Evolutionary conservation across 164 flowering plant species (phyloP), one percentile per base, ranked within the genome.

Genomic region (Saururus chinensis): DNA sequence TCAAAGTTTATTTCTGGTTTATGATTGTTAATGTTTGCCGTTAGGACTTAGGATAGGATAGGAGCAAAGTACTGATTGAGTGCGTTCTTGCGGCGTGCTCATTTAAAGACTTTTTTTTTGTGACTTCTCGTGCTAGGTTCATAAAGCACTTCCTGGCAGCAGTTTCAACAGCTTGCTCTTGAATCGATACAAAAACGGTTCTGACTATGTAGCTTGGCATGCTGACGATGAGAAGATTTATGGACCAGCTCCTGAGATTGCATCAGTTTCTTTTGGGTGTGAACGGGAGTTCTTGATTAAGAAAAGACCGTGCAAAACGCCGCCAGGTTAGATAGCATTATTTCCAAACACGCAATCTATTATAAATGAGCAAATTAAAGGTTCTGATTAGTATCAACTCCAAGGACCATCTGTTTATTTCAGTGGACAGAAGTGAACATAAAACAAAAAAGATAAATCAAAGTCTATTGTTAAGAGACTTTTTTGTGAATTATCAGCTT

Each of bases 151-250:
- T 71, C 96, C 96, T 17, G 96, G 86, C 54, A 89, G 89, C 71
- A 76, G 65, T 56, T 92, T 89, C 61, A 89, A 92, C 74, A 90
- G 92, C 82, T 65, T 93, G 70, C 80, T 93, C 37, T 67, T 93
- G 60, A 93, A 93, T 68, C 79, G 91, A 73, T 93, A 93, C 68
- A 86, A 84, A 68, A 80, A 76, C 56, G 97, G 97, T 35, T 77
- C 80, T 63, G 98, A 93, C 68, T 82, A 82, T 73, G 98, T 88
- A 26, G 81, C 84, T 61, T 93, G 97, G 98, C 98, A 93, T 78
- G 72, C 98, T 65, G 98, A 93, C 74, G 92, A 88, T 70, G 98
- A 93, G 78, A 88, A 88, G 66, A 79, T 93, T 37, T 93, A 93
- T 70, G 98, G 96, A 25, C 71, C 71, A 10, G 79, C 87, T 59